Base-by-base conservation (phyloP, 306 rosid species). In the Trifolium pratense region DNA sequence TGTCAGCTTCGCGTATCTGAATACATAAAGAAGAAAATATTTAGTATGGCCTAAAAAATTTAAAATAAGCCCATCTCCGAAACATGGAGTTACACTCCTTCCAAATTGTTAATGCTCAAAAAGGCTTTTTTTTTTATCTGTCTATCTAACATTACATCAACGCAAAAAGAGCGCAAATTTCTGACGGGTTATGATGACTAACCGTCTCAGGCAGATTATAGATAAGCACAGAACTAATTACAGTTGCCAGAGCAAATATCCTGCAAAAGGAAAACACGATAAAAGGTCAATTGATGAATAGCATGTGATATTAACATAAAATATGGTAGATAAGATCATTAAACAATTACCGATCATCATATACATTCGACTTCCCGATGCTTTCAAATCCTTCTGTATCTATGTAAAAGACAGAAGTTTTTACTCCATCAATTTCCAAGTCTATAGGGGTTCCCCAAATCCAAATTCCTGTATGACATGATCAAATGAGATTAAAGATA, bases 321-420 rank as follows among this genome's bases (percentile, higher is more conserved):
- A 16, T 49, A 69, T 65, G 70, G 75, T 49, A 45, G 58, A 73
- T 49, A 70, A 26, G 67, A 67, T 69, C 73, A 78, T 43, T 45
- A 59, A 62, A 74, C 52, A 78, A 86, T 87, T 91, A 95, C 99
- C 99, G 82, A 80, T 95, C 99, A 79, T 95, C 99, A 86, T 95
- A 95, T 69, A 95, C 97, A 73, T 87, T 95, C 71, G 99, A 95
- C 84, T 95, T 95, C 75, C 99, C 99, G 36, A 95, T 43, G 75
- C 99, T 95, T 86, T 95, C 99, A 70, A 95, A 95, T 78, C 99
- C 99, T 87, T 95, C 99, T 0, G 99, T 95, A 75, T 95, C 99
- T 48, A 95, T 97, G 88, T 82, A 95, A 76, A 95, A 85, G 77
- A 95, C 97, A 49, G 97, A 95, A 68, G 97, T 95, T 82, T 71